Evolutionary conservation across 495 filamentous ascomycete genomes (phyloP).

Genomic region (Penicillium subrubescens): DNA sequence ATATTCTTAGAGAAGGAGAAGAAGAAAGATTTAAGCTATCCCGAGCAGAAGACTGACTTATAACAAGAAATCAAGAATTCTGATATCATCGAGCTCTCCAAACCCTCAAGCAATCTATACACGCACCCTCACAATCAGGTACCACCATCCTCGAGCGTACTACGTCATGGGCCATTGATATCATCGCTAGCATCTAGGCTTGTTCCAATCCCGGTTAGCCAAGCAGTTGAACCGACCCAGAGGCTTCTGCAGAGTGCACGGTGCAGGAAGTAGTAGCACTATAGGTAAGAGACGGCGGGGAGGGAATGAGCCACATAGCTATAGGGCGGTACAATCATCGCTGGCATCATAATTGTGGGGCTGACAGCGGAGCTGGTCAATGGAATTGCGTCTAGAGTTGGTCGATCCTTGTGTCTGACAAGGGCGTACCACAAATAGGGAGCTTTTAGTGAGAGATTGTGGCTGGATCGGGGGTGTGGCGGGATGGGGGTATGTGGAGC

Average conservation of each 20-base stretch:
- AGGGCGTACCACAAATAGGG: conserved; percentile 18
- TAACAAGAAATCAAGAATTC: conserved; percentile 11
- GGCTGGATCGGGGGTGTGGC: conserved; percentile 17
- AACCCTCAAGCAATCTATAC: conserved; percentile 13
- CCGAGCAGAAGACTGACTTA: neutral
- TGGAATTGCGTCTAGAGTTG: conserved; percentile 8
- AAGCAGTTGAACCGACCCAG: conserved; percentile 13
- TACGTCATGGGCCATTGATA: conserved; percentile 32
- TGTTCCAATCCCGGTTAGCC: conserved; percentile 13
- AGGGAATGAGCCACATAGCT: conserved; percentile 10
- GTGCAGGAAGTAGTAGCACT: conserved; percentile 4
- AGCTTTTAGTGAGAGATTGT: conserved; percentile 1
- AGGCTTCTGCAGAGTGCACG: conserved; percentile 23
- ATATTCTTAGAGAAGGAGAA: neutral
- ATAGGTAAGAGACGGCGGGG: neutral
- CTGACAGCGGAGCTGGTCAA: conserved; percentile 11
- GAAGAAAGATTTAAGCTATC: neutral
- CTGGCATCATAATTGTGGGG: conserved; percentile 25
- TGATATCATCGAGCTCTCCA: conserved; percentile 20
- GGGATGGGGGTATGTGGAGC: conserved; percentile 16
- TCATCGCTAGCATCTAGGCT: conserved; percentile 14
- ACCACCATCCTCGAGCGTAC: conserved; percentile 11
- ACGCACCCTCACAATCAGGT: conserved; percentile 11
- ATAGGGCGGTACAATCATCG: conserved; percentile 13
- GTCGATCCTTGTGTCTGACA: conserved; percentile 16